These are phyloP conservation scores for Eremomyces bilateralis DNA, from an alignment of 495 filamentous ascomycete species.

Conservation along the genomic window DNA sequence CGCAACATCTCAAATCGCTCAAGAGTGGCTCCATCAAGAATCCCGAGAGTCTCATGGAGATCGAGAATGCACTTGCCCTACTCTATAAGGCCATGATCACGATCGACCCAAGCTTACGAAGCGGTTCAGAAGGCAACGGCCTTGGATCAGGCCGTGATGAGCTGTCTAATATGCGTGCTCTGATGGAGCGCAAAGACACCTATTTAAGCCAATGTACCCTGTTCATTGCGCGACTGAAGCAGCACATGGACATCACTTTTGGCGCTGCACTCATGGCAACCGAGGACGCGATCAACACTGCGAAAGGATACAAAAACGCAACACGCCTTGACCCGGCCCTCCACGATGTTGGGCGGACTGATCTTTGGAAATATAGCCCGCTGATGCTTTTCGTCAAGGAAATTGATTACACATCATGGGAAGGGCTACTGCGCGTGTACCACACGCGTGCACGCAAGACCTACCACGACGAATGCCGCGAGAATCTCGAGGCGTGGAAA, in stretches of 20 bases:
- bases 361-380: constrained; percentile 66
- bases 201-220: constrained; percentile 47
- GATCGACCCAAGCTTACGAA: constrained; percentile 60
- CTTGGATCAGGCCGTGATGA: constrained; percentile 48
- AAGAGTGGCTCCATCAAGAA: constrained; percentile 53
- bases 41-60: constrained; percentile 42
- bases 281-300: constrained; percentile 30
- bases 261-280: constrained; percentile 48
- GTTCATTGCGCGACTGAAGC: constrained; percentile 58
- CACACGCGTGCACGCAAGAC: constrained; percentile 49
- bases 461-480: constrained; percentile 64
- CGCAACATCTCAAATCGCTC: constrained; percentile 47
- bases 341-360: constrained; percentile 29
- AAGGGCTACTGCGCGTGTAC: constrained; percentile 55
- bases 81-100: constrained; percentile 88
- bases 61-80: constrained; percentile 54
- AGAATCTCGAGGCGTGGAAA: constrained; percentile 67
- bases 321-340: constrained; percentile 26
- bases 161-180: constrained; percentile 75
- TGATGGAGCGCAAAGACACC: constrained; percentile 78
- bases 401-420: constrained; percentile 61
- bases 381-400: constrained; percentile 71
- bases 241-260: constrained; percentile 64
- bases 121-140: constrained; percentile 15
- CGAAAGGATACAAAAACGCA: constrained; percentile 14